Conservation (phyloP, 768 basidiomycete genomes). For the Amanita pseudoporphyria region DNA sequence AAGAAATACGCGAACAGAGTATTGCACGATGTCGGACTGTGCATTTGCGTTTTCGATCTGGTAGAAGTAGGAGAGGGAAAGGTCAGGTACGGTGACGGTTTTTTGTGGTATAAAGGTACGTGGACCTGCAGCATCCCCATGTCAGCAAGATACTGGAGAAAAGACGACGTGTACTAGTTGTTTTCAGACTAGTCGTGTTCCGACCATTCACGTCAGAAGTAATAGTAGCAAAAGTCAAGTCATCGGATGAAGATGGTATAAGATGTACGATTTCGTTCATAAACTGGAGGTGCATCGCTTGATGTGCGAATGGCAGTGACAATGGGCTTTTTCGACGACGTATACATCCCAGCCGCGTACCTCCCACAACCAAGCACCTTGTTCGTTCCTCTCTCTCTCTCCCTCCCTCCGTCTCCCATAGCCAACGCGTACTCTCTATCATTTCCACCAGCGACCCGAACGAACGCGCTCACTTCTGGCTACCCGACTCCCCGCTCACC, state of each 20-base stretch:
- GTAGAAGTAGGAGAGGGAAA: constrained; percentile 83
- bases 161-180: too few relatives aligned
- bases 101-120: constrained; percentile 88
- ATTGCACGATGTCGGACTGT: constrained; percentile 85
- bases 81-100: constrained; percentile 90
- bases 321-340: constrained; percentile 92
- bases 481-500: constrained; percentile 49
- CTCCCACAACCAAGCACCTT: constrained; percentile 79
- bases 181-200: constrained; percentile 86
- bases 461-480: constrained; percentile 79
- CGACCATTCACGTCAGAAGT: constrained; percentile 88
- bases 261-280: constrained; percentile 43
- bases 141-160: too few relatives aligned
- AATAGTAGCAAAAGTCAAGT: constrained; percentile 80
- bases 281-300: neutral
- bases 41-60: constrained; percentile 85
- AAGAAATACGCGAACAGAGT: constrained; percentile 93
- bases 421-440: too few relatives aligned
- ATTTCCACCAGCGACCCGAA: constrained; percentile 53
- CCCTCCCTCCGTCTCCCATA: too few relatives aligned
- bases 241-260: constrained; percentile 78
- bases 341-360: constrained; percentile 71
- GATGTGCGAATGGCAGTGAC: too few relatives aligned
- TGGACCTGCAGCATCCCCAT: too few relatives aligned
- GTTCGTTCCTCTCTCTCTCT: constrained; percentile 29